phyloP scores from a whole-genome alignment of 345 rosid genomes.

The Turnera subulata region DNA sequence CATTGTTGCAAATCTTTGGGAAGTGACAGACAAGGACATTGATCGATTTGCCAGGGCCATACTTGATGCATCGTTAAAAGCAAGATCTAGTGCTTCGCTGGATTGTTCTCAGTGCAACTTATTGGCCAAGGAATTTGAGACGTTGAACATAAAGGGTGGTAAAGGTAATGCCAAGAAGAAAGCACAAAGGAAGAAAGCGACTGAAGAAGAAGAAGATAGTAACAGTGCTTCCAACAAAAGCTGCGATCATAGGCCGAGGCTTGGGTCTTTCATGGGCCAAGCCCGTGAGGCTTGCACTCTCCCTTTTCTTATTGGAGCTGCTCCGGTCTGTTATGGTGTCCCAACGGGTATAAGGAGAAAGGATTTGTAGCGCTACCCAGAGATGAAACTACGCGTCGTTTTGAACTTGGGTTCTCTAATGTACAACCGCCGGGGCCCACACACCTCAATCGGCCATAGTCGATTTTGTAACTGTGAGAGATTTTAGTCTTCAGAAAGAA shows the following conservation, averaged over 20 bases:
- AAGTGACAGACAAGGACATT: slow-evolving; percentile 89
- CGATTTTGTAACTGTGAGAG: too few species aligned
- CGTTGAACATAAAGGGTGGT: slow-evolving; percentile 32
- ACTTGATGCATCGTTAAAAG: slow-evolving; percentile 73
- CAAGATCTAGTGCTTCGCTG: slow-evolving; percentile 41
- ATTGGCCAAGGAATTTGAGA: slow-evolving; percentile 51
- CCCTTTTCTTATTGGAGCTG: slow-evolving; percentile 76
- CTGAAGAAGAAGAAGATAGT: slow-evolving; percentile 23
- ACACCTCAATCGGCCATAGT: too few species aligned
- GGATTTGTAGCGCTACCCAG: slow-evolving; percentile 24
- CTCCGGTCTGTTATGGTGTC: slow-evolving; percentile 92
- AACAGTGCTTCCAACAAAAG: slow-evolving; percentile 14
- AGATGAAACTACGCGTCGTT: too few species aligned
- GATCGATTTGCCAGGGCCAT: slow-evolving; percentile 82
- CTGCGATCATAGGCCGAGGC: slow-evolving; percentile 52
- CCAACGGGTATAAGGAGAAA: slow-evolving; percentile 74
- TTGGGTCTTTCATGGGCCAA: slow-evolving; percentile 68
- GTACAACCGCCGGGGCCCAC: too few species aligned
- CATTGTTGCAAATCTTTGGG: slow-evolving; percentile 85
- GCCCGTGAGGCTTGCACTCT: slow-evolving; percentile 77
- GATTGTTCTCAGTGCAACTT: slow-evolving; percentile 41
- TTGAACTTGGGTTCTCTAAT: too few species aligned
- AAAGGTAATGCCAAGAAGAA: slow-evolving; percentile 41
- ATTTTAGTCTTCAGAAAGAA: too few species aligned
- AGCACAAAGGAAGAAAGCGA: slow-evolving; percentile 29